These are phyloP conservation scores for Corymbia citriodora DNA, from an alignment of 441 rosid species.

Conservation along the genomic window DNA sequence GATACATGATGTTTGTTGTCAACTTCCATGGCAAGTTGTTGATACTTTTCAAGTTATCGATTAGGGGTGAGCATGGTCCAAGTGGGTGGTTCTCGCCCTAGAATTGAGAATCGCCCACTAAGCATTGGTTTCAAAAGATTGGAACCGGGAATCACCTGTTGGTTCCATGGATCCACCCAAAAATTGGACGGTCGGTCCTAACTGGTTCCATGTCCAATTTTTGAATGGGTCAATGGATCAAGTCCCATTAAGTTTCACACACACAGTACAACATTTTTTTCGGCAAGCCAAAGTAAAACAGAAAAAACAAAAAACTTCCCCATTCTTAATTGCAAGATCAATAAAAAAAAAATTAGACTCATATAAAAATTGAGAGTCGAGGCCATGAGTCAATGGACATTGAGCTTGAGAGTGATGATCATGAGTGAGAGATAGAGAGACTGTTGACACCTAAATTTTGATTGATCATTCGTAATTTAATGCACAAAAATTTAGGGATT, in stretches of 20 bases:
- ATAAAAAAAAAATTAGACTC: not conserved
- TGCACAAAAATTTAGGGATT: no score
- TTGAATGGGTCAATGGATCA: rapidly evolving
- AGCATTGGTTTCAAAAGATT: no score
- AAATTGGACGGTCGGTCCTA: rapidly evolving
- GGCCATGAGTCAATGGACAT: not conserved
- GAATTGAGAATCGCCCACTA: not conserved
- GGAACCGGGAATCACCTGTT: rapidly evolving
- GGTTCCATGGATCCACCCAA: rapidly evolving
- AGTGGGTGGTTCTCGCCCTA: not conserved
- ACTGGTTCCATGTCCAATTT: rapidly evolving
- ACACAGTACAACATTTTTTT: not conserved
- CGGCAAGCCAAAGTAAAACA: not conserved
- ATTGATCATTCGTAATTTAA: no score
- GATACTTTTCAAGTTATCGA: no score
- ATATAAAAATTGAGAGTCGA: not conserved
- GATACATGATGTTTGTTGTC: no score
- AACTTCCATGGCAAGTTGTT: no score
- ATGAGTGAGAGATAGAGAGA: not conserved
- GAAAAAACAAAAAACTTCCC: no score
- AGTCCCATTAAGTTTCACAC: not conserved
- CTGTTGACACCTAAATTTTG: no score
- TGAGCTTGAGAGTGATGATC: not conserved
- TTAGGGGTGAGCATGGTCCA: not conserved
- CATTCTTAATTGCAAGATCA: not conserved